Evolutionary conservation across 2,329 filamentous ascomycete species (phyloP).

Genomic region (Alternaria longipes): DNA sequence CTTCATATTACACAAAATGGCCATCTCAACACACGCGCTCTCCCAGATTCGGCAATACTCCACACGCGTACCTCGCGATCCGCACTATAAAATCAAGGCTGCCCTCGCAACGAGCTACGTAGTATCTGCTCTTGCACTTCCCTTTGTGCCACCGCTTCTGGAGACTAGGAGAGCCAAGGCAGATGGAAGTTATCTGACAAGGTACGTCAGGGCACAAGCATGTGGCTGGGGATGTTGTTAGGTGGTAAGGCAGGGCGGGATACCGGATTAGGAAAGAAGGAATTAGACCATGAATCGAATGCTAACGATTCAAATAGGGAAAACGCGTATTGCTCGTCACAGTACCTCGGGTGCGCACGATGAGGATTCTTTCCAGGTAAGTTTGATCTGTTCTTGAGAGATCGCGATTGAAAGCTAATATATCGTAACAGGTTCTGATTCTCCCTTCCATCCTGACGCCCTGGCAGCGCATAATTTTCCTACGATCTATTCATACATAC

Average conservation of each 20-base stretch:
- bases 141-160: conserved; percentile 52
- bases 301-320: conserved; percentile 26
- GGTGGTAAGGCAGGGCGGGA: neutral
- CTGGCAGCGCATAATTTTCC: neutral
- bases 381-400: neutral
- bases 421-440: neutral
- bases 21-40: conserved; percentile 42
- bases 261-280: neutral
- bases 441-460: too few relatives aligned
- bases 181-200: conserved; percentile 50
- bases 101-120: conserved; percentile 51
- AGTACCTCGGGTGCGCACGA: conserved; percentile 38
- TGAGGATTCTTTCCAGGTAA: conserved; percentile 10
- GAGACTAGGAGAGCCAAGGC: conserved; percentile 49
- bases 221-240: neutral
- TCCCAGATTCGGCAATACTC: conserved; percentile 50
- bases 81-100: conserved; percentile 48
- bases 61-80: conserved; percentile 45
- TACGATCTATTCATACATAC: neutral
- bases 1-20: conserved; percentile 32
- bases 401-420: neutral
- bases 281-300: neutral
- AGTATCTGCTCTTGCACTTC: conserved; percentile 50
- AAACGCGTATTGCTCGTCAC: conserved; percentile 39
- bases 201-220: conserved; percentile 34